Percentiles rank a stretch among this genome's conserved stretches.
These are phyloP conservation scores for Arabis hirsuta DNA, from an alignment of 345 rosid species.

Conservation along the genomic window DNA sequence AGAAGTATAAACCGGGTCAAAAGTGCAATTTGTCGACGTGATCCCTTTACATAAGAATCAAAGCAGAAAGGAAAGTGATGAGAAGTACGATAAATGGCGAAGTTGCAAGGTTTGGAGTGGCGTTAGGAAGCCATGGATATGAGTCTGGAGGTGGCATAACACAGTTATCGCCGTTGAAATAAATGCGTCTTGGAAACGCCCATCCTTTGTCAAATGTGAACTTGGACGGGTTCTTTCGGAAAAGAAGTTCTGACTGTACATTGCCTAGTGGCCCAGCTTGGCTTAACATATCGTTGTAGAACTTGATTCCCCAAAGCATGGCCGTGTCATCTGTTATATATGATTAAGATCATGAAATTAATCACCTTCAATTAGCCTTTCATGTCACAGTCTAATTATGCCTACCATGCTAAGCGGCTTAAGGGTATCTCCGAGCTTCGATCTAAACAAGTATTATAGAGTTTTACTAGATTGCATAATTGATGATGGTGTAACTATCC, in stretches of 20 bases:
- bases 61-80: slow-evolving; percentile 41
- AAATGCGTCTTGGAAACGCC: slow-evolving; percentile 88
- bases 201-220: slow-evolving; percentile 87
- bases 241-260: slow-evolving; percentile 85
- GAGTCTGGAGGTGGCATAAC: slow-evolving; percentile 87
- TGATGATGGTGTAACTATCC: no score
- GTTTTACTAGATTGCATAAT: no score
- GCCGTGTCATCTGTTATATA: slow-evolving; percentile 74
- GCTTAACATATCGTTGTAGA: slow-evolving; percentile 76
- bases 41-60: slow-evolving; percentile 49
- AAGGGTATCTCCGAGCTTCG: background rate
- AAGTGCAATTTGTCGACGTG: background rate
- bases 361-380: background rate
- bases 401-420: background rate
- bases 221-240: slow-evolving; percentile 62
- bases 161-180: slow-evolving; percentile 89
- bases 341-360: background rate
- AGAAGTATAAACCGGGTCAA: slow-evolving; percentile 16
- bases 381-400: no score
- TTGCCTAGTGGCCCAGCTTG: slow-evolving; percentile 83
- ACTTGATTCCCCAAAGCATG: slow-evolving; percentile 78
- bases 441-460: background rate
- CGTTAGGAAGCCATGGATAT: slow-evolving; percentile 87
- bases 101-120: slow-evolving; percentile 45
- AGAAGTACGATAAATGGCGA: slow-evolving; percentile 35